Percentiles rank a stretch among this genome's conserved stretches.
Evolutionary conservation across 169 alveolate genomes (phyloP).

Genomic region (Plasmodium inui): DNA sequence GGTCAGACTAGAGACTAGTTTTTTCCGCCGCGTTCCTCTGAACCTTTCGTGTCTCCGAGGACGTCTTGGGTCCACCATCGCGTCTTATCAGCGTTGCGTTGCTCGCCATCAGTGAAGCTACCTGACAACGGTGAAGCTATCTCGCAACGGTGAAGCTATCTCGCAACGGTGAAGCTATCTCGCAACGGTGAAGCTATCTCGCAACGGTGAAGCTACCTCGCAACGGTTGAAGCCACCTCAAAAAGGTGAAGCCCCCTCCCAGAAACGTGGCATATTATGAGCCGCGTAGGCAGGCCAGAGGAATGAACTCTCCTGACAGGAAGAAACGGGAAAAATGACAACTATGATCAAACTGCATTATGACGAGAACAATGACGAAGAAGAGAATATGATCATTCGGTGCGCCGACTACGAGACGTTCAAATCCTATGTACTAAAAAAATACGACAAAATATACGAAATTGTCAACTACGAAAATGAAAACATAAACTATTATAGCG

Average conservation of each 20-base stretch:
- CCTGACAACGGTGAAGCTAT: background rate
- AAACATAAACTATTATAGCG: conserved; percentile 65
- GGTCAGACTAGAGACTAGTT: background rate
- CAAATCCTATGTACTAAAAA: conserved; percentile 66
- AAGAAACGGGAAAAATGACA: conserved; percentile 50
- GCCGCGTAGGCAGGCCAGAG: background rate
- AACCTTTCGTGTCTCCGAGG: background rate
- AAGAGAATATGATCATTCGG: conserved; percentile 58
- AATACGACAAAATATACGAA: conserved; percentile 47
- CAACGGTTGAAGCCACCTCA: too few species aligned
- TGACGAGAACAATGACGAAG: conserved; percentile 73
- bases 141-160: too few species aligned
- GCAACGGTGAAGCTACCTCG: too few species aligned
- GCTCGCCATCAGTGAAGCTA: background rate
- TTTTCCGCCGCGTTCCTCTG: background rate
- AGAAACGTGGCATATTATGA: conserved; percentile 10
- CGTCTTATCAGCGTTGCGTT: background rate
- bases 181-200: too few species aligned
- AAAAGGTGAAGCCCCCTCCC: background rate
- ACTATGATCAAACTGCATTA: conserved; percentile 39
- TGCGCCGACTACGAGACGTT: conserved; percentile 73
- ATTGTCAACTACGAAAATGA: conserved; percentile 21
- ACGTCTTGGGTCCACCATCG: background rate
- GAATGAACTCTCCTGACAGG: conserved; percentile 19
- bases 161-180: too few species aligned